Conservation (phyloP, 306 rosid species). For the Trifolium pratense region DNA sequence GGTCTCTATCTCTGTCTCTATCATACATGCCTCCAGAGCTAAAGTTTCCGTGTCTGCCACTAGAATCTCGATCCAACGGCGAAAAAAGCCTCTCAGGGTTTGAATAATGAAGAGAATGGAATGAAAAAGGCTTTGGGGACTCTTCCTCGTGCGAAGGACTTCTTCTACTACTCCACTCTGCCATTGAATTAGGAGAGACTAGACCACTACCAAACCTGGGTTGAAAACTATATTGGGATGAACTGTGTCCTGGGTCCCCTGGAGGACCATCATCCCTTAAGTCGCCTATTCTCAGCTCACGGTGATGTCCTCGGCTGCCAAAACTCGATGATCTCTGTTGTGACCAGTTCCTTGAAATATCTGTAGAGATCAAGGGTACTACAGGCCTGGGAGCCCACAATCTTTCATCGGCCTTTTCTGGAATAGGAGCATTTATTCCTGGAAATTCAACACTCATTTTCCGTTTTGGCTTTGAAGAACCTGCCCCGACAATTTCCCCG, state of each 20-base stretch:
- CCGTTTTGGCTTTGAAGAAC: constrained; percentile 49
- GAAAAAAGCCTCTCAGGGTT: constrained; percentile 48
- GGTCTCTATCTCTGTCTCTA: constrained; percentile 38
- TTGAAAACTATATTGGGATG: constrained; percentile 56
- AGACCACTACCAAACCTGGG: constrained; percentile 64
- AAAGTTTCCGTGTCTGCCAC: constrained; percentile 47
- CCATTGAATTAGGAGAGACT: constrained; percentile 45
- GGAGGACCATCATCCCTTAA: constrained; percentile 82
- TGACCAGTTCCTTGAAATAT: constrained; percentile 56
- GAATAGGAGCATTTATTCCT: constrained; percentile 90
- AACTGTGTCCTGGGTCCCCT: constrained; percentile 61
- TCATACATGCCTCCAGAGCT: constrained; percentile 44
- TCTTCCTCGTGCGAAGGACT: constrained; percentile 57
- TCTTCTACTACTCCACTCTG: constrained; percentile 64
- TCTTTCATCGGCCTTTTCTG: constrained; percentile 76
- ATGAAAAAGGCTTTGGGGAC: constrained; percentile 41
- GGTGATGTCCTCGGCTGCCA: constrained; percentile 61
- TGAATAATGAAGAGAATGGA: constrained; percentile 52
- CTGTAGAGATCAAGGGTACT: constrained; percentile 46
- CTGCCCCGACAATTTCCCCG: constrained; percentile 79
- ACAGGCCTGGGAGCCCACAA: constrained; percentile 63
- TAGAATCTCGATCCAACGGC: constrained; percentile 42
- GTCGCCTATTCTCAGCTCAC: constrained; percentile 65
- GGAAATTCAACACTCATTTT: constrained; percentile 80
- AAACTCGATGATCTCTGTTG: constrained; percentile 59